Evolutionary conservation across 1,284 basidiomycete species (phyloP), one percentile per base, ranked within the genome.

Genomic region (Boletus holoroseus): DNA sequence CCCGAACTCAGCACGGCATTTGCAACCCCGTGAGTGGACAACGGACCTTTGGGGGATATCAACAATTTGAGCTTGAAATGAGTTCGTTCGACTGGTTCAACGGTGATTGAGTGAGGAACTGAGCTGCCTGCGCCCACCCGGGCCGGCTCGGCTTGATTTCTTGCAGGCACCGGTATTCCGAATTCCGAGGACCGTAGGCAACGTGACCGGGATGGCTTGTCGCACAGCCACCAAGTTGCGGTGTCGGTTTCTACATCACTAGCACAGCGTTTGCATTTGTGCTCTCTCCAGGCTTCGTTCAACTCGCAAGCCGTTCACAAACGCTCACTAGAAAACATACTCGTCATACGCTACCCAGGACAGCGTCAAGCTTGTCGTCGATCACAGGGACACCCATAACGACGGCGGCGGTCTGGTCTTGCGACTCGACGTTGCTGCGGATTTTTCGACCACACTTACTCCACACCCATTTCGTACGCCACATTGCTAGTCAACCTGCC

Each of bases 401-500:
- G 15, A 8, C 31, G 44, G 51, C 49, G 16, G 24, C 36, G 26
- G 46, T 49, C 47, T 51, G 54, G 55, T 58, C 53, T 53, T 18
- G 44, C 45, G 41, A 55, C 63, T 46, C 32, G 41, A 48, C 51
- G 43, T 40, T 55, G 39, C 61, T 66, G 55, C 56, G 49, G 47
- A 67, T 56, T 57, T 61, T 57, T 51, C 45, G 55, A 61, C 57
- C 37, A 57, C 62, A 39, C 40, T 60, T 58, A 31, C 62, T 61
- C 54, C 44, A 50, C 37, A 32, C 37, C 22, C 35, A 47, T 51
- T 47, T 50, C n/a, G 31, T 51, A 32, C 40, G 8, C 18, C 49
- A 34, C 41, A 49, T 32, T 41, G 32, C 46, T 40, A 54, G 44
- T 31, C 28, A 44, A 50, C 12, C 20, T 41, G 28, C n/a, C 41